These are phyloP conservation scores for Russula dissimulans DNA, from an alignment of 768 basidiomycete genomes.

Conservation along the genomic window DNA sequence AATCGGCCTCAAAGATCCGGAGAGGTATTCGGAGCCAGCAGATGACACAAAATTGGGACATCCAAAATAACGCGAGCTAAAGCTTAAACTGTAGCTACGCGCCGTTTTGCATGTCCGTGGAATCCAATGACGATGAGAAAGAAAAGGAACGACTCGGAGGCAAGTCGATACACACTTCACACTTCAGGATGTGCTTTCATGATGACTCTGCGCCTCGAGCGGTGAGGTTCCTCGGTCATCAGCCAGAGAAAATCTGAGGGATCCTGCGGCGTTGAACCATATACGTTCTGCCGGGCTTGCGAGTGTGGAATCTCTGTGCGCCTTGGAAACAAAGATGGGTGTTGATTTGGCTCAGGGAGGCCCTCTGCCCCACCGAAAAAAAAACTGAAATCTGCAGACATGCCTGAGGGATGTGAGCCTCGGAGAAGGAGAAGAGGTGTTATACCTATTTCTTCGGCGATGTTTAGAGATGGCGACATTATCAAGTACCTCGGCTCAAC, in stretches of 20 bases:
- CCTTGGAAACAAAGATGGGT: constrained; percentile 34
- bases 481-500: background rate
- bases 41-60: background rate
- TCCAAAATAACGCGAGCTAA: background rate
- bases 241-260: constrained; percentile 90
- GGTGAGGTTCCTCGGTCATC: constrained; percentile 97
- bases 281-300: constrained; percentile 34
- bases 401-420: background rate
- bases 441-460: constrained; percentile 16
- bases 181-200: constrained; percentile 94
- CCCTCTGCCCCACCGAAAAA: constrained; percentile 80
- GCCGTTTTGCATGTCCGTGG: background rate
- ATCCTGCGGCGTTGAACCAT: constrained; percentile 55
- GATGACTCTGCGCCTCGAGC: constrained; percentile 77
- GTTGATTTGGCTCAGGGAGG: constrained; percentile 40
- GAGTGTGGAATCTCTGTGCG: constrained; percentile 41
- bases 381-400: constrained; percentile 50
- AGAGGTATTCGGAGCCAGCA: background rate
- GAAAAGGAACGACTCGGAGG: background rate
- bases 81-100: background rate
- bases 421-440: background rate
- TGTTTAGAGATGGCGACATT: constrained; percentile 18
- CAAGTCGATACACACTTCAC: constrained; percentile 41
- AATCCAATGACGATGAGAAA: background rate
- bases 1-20: background rate